phyloP scores from a whole-genome alignment of 2,329 filamentous ascomycete genomes.

The Ilyonectria mors-panacis region DNA sequence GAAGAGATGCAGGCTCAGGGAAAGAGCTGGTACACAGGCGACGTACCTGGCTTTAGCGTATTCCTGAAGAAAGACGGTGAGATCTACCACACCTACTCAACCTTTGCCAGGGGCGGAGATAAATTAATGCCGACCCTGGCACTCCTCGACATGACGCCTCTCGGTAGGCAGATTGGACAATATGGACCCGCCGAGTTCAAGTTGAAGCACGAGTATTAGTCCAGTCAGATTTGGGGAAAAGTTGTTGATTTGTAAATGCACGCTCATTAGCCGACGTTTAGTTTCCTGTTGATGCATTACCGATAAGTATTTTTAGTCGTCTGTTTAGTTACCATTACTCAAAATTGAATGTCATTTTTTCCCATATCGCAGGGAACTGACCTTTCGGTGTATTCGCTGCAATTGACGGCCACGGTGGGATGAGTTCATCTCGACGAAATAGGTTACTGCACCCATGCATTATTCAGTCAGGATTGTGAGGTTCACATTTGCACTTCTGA shows the following conservation, averaged over 20 bases:
- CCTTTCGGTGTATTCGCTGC: too few species aligned
- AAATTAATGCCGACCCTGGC: constrained; percentile 49
- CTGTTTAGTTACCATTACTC: too few species aligned
- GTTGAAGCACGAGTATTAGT: constrained; percentile 45
- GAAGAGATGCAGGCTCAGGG: constrained; percentile 48
- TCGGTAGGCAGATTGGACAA: constrained; percentile 50
- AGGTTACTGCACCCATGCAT: too few species aligned
- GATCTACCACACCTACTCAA: constrained; percentile 57
- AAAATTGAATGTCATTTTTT: too few species aligned
- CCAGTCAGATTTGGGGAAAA: background rate
- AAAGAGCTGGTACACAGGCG: constrained; percentile 48
- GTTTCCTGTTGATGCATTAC: too few species aligned
- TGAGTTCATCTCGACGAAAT: too few species aligned
- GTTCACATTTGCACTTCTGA: too few species aligned
- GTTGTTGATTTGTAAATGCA: background rate
- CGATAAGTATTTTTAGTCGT: too few species aligned
- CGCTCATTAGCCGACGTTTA: too few species aligned
- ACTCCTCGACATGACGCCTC: constrained; percentile 53
- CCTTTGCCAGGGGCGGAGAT: constrained; percentile 52
- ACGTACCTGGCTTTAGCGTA: constrained; percentile 56
- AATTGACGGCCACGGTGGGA: too few species aligned
- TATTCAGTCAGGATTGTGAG: too few species aligned
- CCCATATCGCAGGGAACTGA: too few species aligned
- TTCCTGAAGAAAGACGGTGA: constrained; percentile 52
- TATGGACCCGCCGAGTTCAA: constrained; percentile 48